phyloP scores from a whole-genome alignment of 2,329 filamentous ascomycete genomes.

The Meredithiella fracta region DNA sequence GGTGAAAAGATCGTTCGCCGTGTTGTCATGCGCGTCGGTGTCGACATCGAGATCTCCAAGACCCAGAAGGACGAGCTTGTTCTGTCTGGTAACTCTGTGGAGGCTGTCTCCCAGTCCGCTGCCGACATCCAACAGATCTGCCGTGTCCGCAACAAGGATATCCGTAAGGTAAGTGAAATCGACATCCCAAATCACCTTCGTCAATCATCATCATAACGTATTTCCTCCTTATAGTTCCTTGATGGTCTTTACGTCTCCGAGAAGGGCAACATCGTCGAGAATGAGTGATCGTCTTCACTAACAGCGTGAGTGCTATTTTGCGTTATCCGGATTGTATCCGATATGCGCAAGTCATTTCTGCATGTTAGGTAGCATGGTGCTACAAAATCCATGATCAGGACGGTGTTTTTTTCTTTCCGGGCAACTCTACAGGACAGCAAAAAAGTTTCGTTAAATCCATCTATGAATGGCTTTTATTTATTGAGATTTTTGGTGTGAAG shows the following conservation, averaged over 20 bases:
- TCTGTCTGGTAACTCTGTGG: constrained; percentile 83
- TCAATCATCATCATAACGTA: constrained; percentile 17
- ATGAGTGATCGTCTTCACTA: constrained; percentile 28
- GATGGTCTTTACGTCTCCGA: constrained; percentile 99
- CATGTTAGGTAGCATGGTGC: constrained; percentile 41
- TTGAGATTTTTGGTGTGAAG: constrained; percentile 1
- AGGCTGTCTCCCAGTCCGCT: constrained; percentile 92
- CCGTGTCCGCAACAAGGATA: constrained; percentile 99
- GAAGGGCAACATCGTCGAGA: constrained; percentile 83
- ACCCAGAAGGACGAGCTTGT: constrained; percentile 96
- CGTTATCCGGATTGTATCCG: constrained; percentile 35
- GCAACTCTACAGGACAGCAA: constrained; percentile 15
- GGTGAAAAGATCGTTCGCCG: constrained; percentile 98
- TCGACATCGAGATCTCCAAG: constrained; percentile 78
- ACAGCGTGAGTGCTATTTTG: constrained; percentile 31
- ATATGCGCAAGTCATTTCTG: constrained; percentile 45
- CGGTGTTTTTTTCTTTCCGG: constrained; percentile 17
- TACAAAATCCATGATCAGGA: constrained; percentile 22
- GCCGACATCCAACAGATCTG: constrained; percentile 99
- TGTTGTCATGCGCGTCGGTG: constrained; percentile 76
- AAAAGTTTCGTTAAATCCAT: constrained; percentile 15
- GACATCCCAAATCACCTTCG: background rate
- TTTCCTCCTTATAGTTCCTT: constrained; percentile 54
- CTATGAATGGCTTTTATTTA: constrained; percentile 10
- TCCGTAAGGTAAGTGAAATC: constrained; percentile 65